Evolutionary conservation across 306 rosid genomes (phyloP).

Genomic region (Acacia melanoxylon): DNA sequence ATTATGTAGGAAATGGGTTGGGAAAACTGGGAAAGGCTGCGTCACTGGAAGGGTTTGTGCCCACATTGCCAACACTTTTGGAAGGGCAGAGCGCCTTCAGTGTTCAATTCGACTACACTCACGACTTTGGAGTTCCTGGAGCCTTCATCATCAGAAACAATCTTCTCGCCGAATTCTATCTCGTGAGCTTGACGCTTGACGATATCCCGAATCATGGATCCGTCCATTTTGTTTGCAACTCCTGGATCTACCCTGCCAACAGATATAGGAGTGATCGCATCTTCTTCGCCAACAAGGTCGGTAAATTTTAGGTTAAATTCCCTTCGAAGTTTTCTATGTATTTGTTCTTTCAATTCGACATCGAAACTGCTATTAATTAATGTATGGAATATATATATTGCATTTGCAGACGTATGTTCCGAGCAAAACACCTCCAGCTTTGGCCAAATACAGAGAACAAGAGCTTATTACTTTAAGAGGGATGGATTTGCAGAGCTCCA

Average conservation of each 20-base stretch:
- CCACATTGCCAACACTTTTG: slow-evolving; percentile 40
- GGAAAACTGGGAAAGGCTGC: slow-evolving; percentile 65
- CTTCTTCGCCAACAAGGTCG: slow-evolving; percentile 81
- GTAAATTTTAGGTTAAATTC: not conserved
- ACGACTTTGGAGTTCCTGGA: slow-evolving; percentile 58
- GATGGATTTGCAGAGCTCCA: slow-evolving; percentile 62
- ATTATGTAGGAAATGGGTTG: slow-evolving; percentile 41
- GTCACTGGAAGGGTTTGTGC: slow-evolving; percentile 49
- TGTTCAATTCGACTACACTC: slow-evolving; percentile 60
- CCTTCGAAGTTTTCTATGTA: not conserved
- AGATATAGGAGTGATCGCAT: slow-evolving; percentile 54
- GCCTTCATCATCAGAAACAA: slow-evolving; percentile 69
- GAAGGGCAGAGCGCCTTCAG: slow-evolving; percentile 54
- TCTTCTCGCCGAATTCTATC: slow-evolving; percentile 63
- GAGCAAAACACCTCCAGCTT: slow-evolving; percentile 57
- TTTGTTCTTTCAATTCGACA: not conserved
- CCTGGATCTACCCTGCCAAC: slow-evolving; percentile 71
- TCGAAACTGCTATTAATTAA: not conserved
- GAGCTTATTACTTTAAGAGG: slow-evolving; percentile 72
- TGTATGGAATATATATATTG: not conserved
- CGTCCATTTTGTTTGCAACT: slow-evolving; percentile 71
- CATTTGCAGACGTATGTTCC: slow-evolving; percentile 65
- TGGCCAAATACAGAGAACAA: slow-evolving; percentile 55
- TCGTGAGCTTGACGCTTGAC: slow-evolving; percentile 61
- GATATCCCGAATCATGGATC: slow-evolving; percentile 63